phyloP scores from a whole-genome alignment of 1,139 yeast species.

The Arxiozyma telluris region DNA sequence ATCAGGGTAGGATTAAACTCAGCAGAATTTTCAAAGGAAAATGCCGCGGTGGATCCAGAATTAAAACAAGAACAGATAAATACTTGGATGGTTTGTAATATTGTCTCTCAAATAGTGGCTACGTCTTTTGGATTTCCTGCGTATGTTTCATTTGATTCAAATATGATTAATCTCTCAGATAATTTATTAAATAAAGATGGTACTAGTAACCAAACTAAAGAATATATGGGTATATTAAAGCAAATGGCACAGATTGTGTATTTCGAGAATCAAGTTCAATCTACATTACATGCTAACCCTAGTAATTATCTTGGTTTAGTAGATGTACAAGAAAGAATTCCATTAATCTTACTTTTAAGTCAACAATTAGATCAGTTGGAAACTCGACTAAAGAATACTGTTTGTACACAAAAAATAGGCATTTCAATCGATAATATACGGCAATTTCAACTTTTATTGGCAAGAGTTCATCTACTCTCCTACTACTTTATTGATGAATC shows the following conservation, averaged over 20 bases:
- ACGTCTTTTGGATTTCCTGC: slow-evolving; percentile 92
- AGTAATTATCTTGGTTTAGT: slow-evolving; percentile 57
- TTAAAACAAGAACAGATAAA: slow-evolving; percentile 68
- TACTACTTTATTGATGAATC: slow-evolving; percentile 61
- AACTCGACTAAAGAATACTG: slow-evolving; percentile 38
- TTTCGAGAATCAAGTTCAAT: slow-evolving; percentile 77
- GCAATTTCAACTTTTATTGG: slow-evolving; percentile 55
- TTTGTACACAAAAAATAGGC: slow-evolving; percentile 28
- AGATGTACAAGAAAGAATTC: slow-evolving; percentile 54
- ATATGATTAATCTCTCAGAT: slow-evolving; percentile 39
- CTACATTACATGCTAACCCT: slow-evolving; percentile 63
- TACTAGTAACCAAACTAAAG: neutral
- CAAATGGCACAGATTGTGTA: slow-evolving; percentile 75
- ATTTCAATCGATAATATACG: slow-evolving; percentile 49
- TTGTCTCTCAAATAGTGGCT: slow-evolving; percentile 81
- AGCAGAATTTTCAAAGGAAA: slow-evolving; percentile 49
- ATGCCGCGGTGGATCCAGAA: slow-evolving; percentile 37
- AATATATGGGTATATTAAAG: slow-evolving; percentile 33
- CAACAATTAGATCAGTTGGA: slow-evolving; percentile 71
- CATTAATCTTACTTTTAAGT: slow-evolving; percentile 59
- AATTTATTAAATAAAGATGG: slow-evolving; percentile 1
- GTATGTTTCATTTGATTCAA: slow-evolving; percentile 72
- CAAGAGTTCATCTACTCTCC: slow-evolving; percentile 70
- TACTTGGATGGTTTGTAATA: slow-evolving; percentile 86
- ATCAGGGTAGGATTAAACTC: slow-evolving; percentile 81